phyloP scores from a whole-genome alignment of 768 basidiomycete genomes.

The Macrolepiota albuminosa region DNA sequence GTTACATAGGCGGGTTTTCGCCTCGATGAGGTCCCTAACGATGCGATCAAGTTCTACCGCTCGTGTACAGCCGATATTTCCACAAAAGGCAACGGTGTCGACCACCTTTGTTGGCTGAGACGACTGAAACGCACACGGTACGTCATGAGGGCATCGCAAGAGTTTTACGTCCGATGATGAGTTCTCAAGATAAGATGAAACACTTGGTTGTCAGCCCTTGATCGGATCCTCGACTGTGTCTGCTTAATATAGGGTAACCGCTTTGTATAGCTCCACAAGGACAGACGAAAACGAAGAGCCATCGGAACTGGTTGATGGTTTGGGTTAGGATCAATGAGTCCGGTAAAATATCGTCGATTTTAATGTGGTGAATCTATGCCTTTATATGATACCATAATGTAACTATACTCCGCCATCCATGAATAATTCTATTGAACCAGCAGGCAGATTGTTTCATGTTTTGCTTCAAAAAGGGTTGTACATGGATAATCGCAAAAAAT shows the following conservation, averaged over 20 bases:
- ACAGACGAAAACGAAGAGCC: neutral
- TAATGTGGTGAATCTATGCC: neutral
- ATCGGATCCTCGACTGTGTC: neutral
- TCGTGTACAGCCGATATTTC: neutral
- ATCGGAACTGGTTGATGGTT: neutral
- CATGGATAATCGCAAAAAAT: neutral
- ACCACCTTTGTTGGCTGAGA: no score
- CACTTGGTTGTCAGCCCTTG: neutral
- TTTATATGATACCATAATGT: neutral
- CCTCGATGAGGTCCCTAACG: neutral
- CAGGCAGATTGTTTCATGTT: neutral
- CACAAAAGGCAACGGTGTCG: neutral
- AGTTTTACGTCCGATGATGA: neutral
- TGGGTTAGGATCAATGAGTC: neutral
- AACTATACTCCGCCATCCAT: neutral
- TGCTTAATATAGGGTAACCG: neutral
- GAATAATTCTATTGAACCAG: neutral
- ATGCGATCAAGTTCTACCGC: neutral
- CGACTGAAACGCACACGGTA: neutral
- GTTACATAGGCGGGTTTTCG: neutral
- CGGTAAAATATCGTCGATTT: neutral
- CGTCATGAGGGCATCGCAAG: neutral
- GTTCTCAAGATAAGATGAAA: neutral
- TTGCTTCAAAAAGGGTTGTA: neutral
- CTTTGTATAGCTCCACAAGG: neutral